A percentile compares a stretch with the other conserved stretches of the same genome.
These are phyloP conservation scores for Hypericum androsaemum DNA, from an alignment of 345 rosid genomes.

Conservation along the genomic window DNA sequence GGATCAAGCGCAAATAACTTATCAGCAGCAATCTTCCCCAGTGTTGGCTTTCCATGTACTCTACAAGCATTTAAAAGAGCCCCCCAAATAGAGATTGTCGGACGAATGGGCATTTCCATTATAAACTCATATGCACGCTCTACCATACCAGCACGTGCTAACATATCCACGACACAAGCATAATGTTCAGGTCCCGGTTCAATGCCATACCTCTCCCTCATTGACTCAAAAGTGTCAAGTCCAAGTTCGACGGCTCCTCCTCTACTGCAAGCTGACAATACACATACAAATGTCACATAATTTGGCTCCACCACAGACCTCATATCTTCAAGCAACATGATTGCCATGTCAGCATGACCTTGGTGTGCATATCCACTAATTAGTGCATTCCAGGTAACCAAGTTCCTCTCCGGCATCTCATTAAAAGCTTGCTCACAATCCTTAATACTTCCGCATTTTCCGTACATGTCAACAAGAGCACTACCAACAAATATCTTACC, in stretches of 20 bases:
- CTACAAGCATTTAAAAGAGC: constrained; percentile 80
- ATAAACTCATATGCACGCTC: constrained; percentile 52
- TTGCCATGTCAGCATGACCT: constrained; percentile 51
- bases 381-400: constrained; percentile 69
- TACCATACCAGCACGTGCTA: constrained; percentile 76
- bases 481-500: constrained; percentile 57
- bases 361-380: constrained; percentile 73
- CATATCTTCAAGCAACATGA: constrained; percentile 51
- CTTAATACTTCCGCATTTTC: constrained; percentile 75
- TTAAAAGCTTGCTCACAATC: constrained; percentile 47
- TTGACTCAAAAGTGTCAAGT: constrained; percentile 54
- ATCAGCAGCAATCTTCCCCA: constrained; percentile 60
- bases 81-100: constrained; percentile 75
- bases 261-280: constrained; percentile 81
- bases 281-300: constrained; percentile 57
- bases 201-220: constrained; percentile 43
- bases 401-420: constrained; percentile 52
- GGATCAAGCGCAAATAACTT: constrained; percentile 69
- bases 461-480: constrained; percentile 82
- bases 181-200: constrained; percentile 74
- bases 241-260: constrained; percentile 59
- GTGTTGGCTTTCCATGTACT: constrained; percentile 49
- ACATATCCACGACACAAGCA: constrained; percentile 73
- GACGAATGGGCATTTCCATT: constrained; percentile 51
- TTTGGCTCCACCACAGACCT: constrained; percentile 42